These are phyloP conservation scores for Phytopythium aichiense DNA, from an alignment of 352 stramenopile genomes.

Conservation along the genomic window DNA sequence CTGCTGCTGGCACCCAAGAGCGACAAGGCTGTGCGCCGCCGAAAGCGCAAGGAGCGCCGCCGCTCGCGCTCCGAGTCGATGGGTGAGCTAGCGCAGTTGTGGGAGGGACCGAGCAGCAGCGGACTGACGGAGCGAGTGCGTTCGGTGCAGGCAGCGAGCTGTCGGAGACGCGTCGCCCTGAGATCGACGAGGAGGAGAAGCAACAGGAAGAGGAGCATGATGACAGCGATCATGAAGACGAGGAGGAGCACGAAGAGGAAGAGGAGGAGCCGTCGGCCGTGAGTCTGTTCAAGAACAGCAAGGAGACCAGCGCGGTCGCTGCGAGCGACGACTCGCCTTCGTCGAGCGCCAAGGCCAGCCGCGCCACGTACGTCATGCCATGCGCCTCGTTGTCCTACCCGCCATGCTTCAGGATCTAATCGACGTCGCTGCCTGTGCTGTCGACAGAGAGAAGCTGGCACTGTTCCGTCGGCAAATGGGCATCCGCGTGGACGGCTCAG, in stretches of 20 bases:
- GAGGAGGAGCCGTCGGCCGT: conserved; percentile 35
- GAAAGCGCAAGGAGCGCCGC: conserved; percentile 38
- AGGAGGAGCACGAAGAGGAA: conserved; percentile 14
- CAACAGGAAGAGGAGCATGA: conserved; percentile 21
- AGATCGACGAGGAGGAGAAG: conserved; percentile 17
- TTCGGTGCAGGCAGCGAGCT: conserved; percentile 15
- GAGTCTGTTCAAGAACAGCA: conserved; percentile 47
- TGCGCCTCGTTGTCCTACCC: not conserved
- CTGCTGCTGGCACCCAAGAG: conserved; percentile 52
- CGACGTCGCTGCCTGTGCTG: not conserved
- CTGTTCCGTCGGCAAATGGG: conserved; percentile 75
- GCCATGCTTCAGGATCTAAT: not conserved
- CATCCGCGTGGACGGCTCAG: conserved; percentile 69
- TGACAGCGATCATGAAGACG: conserved; percentile 1
- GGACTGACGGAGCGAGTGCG: not conserved
- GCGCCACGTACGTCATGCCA: conserved; percentile 10
- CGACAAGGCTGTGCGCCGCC: conserved; percentile 33
- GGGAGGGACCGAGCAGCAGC: no score
- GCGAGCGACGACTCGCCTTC: conserved; percentile 13
- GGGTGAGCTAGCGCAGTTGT: conserved; percentile 4
- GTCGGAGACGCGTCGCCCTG: conserved; percentile 2
- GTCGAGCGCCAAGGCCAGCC: conserved; percentile 14
- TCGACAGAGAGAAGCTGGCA: conserved; percentile 41
- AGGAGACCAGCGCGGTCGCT: conserved; percentile 11
- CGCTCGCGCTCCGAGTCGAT: conserved; percentile 39